Evolutionary conservation across 1,284 basidiomycete genomes (phyloP), one percentile per base, ranked within the genome.

Genomic region (Leccinum olivaceoglutinosum): DNA sequence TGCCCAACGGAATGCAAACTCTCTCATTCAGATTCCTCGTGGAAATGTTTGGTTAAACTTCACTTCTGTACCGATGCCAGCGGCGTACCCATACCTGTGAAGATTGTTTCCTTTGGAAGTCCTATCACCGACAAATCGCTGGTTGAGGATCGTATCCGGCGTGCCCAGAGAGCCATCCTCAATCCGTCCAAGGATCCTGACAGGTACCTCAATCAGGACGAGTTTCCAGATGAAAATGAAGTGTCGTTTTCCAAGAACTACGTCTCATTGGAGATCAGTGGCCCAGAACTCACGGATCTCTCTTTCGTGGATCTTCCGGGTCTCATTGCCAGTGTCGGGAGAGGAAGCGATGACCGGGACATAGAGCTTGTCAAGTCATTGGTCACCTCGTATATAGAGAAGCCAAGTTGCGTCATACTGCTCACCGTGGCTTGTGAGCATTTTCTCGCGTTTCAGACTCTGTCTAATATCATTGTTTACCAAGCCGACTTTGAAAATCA

Each of bases 401-500:
- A 82, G 64, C 81, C 82, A 0, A 89, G 85, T 64, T 88, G 86
- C 34, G 81, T 92, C 0, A 87, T 92, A 21, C 73, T 92, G 0
- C 73, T 90, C 4, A 87, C 88, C 0, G 83, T 92, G 0, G 80
- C 89, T 0, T 91, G 89, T 70, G 88, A 90, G n/a, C 8, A n/a
- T 44, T 25, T 58, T 5, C 46, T 29, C 5, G 5, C 7, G 0
- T 41, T 36, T 4, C 10, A 4, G 5, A 4, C 32, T 32, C 29
- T 5, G 9, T 21, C 57, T 66, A 32, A 65, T 12, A 14, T 41
- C 4, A 3, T 10, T 16, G 2, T 21, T 58, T 10, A 8, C 38
- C 7, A 65, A 91, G 90, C 86, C 64, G 90, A 92, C 62, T 87
- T 87, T 18, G 85, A 90, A 65, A 91, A 89, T 55, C 89, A 92